Base-by-base conservation (phyloP, 305 asterid species). In the Nicotiana rustica region DNA sequence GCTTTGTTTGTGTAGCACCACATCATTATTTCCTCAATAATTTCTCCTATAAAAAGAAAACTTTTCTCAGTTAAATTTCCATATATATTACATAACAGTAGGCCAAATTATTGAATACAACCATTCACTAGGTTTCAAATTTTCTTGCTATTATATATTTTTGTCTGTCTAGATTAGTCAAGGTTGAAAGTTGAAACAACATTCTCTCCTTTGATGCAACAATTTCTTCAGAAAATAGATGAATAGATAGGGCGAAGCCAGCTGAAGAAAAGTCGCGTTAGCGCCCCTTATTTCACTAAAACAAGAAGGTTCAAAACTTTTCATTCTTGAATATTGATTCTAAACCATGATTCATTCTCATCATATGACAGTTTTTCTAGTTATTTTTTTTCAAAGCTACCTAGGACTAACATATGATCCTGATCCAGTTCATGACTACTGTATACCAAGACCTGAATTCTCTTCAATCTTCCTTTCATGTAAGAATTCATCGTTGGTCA, bases 341-440 rank as follows among this genome's bases (percentile, higher is more conserved):
- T 10, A 21, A 82, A 85, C 59, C 49, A 90, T 87, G 92, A 21
- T 66, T 31, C 41, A 60, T 41, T 81, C 59, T 25, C 82, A 83
- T 75, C 82, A 83, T 75, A 80, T 84, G 76, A 84, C 67, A 80
- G 19, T 89, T 80, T 83, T 85, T 49, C 81, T 91, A 33, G 1
- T 85, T 36, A 9, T 89, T 62, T 67, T 90, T 83, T 84, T 89
- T 60, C 75, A 81, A 6, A 52, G 76, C 60, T 66, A 67, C 59
- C 35, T 13, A 33, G 81, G 69, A 76, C 86, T 86, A 47, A 85
- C 96, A 84, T 92, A 95, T 21, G 97, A 94, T 79, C 85, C 96
- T 15, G 96, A 93, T 85, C 94, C 95, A 6, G 19, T 89, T 38
- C 92, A 87, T 82, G 97, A 92, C 71, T 93, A 87, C 79, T 94